Evolutionary conservation across 2,329 filamentous ascomycete genomes (phyloP), one percentile per base, ranked within the genome.

Genomic region (Fusarium pilosicola): DNA sequence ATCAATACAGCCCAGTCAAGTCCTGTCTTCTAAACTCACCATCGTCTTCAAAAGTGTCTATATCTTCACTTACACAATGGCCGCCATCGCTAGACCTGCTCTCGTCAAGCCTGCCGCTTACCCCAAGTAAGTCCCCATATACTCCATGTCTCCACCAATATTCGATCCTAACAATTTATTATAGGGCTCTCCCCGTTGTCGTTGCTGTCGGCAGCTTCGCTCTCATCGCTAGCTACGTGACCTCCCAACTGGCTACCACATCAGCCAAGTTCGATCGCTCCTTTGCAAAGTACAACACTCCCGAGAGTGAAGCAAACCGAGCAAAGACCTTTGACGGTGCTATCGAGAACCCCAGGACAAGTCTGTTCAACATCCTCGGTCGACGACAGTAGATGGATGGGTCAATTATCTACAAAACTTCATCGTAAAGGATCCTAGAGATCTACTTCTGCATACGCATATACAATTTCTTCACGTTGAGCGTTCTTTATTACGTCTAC

Each of bases 251-350:
- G 48, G 60, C 68, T 45, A 75, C 62, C 36, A 79, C 81, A 61
- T 83, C 82, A 10, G 71, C 73, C 36, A 80, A 77, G 10, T 80
- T 84, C 76, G 83, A 84, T 68, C 79, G 79, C 45, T 82, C 79
- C 69, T 84, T 84, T 67, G 62, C 80, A 41, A 79, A 80, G 64
- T 84, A 84, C 78, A 79, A 83, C 74, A 83, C 79, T 13, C 71
- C 81, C 11, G 70, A 81, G 67, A 84, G 83, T 65, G 81, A 84
- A 60, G 80, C 79, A 10, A 78, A 76, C 20, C 77, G 82, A 32
- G 74, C 68, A 58, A 80, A 62, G 39, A 75, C 80, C 30, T 84
- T 83, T 65, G 78, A 80, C 2, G 80, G 79, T 28, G 73, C 73
- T 26, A 68, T 79, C 57, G 65, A 74, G 39, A 82, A 83, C 62